Evolutionary conservation across 805 yeast species (phyloP), one percentile per base, ranked within the genome.

Genomic region (Candida verbasci): DNA sequence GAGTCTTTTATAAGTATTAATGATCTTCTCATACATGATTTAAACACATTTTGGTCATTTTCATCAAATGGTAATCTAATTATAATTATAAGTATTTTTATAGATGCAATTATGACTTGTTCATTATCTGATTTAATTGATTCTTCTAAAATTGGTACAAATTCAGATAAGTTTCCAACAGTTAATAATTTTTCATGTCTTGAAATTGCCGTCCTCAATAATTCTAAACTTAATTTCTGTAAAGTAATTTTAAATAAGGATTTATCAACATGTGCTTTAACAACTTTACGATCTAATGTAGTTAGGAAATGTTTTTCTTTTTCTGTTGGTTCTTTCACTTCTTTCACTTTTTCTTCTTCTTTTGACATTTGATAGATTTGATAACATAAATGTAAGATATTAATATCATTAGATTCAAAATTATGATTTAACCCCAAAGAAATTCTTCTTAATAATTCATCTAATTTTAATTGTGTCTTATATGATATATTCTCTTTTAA

Each of bases 371-470:
- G 34, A 23, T 25, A 39, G 18, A 91, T 64, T 54, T 88, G 89
- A 52, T 76, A 82, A 56, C 95, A 82, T 41, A 91, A 64, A 6
- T 77, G 63, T 29, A 91, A 62, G 31, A 84, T 77, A 14, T 78
- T 81, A 17, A 72, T 67, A 3, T 73, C 56, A 0, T 78, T 62
- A 2, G 77, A 58, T 38, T 80, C 85, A 5, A 62, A 65, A 54
- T 91, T 93, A 44, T 73, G 80, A 46, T 78, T 76, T 39, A 93
- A 62, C 21, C 98, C 98, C n/a, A 76, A 58, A 0, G 95, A 70
- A 48, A 81, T 76, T 42, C 95, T 74, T 55, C 86, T 74, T 45
- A 91, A 56, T 27, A 93, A 62, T 51, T 87, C 96, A 47, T 82
- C 87, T 26, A 89, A 62, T 49, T 85, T 87, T 41, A 75, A 75